Base-by-base conservation (phyloP, 768 basidiomycete genomes). In the Mycena crocata region DNA sequence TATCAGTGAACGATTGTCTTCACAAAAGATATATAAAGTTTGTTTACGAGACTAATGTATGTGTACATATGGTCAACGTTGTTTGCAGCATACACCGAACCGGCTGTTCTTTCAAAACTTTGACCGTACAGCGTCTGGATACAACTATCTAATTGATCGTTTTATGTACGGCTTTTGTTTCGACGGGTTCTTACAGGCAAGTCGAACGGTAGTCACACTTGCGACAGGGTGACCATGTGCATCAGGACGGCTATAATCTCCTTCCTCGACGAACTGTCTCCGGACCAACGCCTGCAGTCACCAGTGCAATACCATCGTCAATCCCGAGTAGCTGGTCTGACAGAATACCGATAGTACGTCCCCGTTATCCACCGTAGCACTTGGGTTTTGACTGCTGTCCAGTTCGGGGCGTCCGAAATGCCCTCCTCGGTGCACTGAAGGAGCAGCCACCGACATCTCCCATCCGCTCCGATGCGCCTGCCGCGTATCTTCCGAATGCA, bases 301-400 rank as follows among this genome's bases (percentile, higher is more conserved):
- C n/a, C n/a, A n/a, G n/a, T n/a, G n/a, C 39, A 81, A 81, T 51
- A 81, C 80, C 3, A 76, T 81, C 30, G 76, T 81, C 31, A 81
- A 80, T 80, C 19, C 73, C 74, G 26, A 68, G 42, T 78, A 76
- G 57, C 73, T 81, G 30, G 74, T 81, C 17, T 79, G 80, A 5
- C 76, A 77, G 52, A 81, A 81, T 39, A 81, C 80, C 2, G 80
- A 80, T 57, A 80, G 78, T 78, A 56, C 32, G 73, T 49, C 7
- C 30, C 14, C 8, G 37, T 24, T 32, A 52, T 30, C 34, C 15
- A 12, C 44, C 39, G 5, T 32, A 52, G 28, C 14, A n/a, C 4
- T 23, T 23, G 37, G n/a, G 14, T 21, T n/a, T 14, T 35, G 21
- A 34, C 23, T 5, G 23, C 14, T 14, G 30, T 39, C 26, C 28